A percentile compares a stretch with the other conserved stretches of the same genome.
These are phyloP conservation scores for Petrea volubilis DNA, from an alignment of 257 asterid genomes.

Conservation along the genomic window DNA sequence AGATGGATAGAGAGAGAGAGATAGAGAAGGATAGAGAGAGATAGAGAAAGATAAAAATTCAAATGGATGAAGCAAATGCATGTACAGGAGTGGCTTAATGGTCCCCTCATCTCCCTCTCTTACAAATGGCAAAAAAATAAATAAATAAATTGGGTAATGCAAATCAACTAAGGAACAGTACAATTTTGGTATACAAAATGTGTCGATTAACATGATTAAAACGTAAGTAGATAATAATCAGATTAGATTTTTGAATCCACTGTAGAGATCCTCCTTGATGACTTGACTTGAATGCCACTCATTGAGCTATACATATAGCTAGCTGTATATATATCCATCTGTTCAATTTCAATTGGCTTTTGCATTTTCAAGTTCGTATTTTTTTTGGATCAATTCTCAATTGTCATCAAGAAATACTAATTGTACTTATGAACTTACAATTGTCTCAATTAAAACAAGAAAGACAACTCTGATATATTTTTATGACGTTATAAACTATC, in stretches of 20 bases:
- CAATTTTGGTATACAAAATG: neutral
- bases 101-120: conserved; percentile 28
- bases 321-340: too few species aligned
- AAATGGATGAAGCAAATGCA: neutral
- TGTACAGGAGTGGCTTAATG: conserved; percentile 16
- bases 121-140: conserved; percentile 29
- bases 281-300: too few species aligned
- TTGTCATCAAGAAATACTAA: too few species aligned
- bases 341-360: neutral
- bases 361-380: too few species aligned
- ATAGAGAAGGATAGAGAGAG: neutral
- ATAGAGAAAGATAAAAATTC: neutral
- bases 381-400: too few species aligned
- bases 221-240: conserved; percentile 4
- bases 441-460: too few species aligned
- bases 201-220: neutral
- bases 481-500: too few species aligned
- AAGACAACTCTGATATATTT: too few species aligned
- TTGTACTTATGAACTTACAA: too few species aligned
- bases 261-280: conserved; percentile 7
- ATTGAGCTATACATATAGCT: too few species aligned
- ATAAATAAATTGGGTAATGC: conserved; percentile 16
- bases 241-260: conserved; percentile 4
- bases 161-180: conserved; percentile 1
- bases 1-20: too few species aligned